A percentile compares a stretch with the other conserved stretches of the same genome.
Evolutionary conservation across 257 asterid species (phyloP).

Genomic region (Przewalskia tangutica): DNA sequence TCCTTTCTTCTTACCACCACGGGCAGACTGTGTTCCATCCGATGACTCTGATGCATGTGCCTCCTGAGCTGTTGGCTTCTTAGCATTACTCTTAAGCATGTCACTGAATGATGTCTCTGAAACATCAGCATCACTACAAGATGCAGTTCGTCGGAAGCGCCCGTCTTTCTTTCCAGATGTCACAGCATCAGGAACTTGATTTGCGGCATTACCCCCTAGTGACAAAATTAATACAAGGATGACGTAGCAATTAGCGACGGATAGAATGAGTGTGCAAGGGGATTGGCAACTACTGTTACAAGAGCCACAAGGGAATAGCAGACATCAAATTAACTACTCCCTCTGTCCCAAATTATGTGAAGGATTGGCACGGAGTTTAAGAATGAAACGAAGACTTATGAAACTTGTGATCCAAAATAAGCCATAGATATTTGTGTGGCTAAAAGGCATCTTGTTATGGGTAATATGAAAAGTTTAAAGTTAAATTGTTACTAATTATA

Average conservation of each 20-base stretch:
- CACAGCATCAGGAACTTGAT: conserved; percentile 22
- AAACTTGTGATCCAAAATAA: no score
- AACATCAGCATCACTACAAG: conserved; percentile 64
- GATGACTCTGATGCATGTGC: conserved; percentile 21
- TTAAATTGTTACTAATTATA: no score
- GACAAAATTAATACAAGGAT: background rate
- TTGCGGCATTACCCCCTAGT: conserved; percentile 35
- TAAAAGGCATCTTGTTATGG: no score
- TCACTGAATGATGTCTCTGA: conserved; percentile 83
- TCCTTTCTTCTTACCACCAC: conserved; percentile 77
- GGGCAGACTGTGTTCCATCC: conserved; percentile 34
- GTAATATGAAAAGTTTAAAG: no score
- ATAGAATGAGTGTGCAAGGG: background rate
- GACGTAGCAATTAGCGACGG: background rate
- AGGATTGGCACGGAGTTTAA: no score
- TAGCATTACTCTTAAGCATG: conserved; percentile 74
- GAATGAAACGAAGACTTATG: no score
- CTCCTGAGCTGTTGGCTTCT: conserved; percentile 53
- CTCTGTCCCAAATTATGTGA: no score
- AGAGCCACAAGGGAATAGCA: background rate
- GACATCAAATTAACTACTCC: background rate
- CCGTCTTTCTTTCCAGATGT: conserved; percentile 41
- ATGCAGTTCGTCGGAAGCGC: conserved; percentile 58
- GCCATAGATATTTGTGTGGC: no score
- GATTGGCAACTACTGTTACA: background rate